Percentiles rank a stretch among this genome's conserved stretches.
phyloP scores from a whole-genome alignment of 73 alveolate genomes.

The Paramecium primaurelia region DNA sequence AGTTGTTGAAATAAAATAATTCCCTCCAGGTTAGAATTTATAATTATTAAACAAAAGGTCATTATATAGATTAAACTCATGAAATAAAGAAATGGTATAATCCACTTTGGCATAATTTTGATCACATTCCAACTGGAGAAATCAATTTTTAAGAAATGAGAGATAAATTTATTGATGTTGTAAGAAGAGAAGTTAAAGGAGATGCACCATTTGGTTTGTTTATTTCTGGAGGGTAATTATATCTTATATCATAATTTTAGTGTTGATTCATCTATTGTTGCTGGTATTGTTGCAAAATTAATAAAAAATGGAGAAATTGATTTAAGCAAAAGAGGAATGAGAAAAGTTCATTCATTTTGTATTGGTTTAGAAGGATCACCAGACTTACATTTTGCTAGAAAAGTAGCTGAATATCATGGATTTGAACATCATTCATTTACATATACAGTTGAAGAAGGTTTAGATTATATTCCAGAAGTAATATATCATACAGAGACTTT shows the following conservation, averaged over 20 bases:
- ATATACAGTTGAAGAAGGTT: constrained; percentile 82
- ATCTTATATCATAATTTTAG: constrained; percentile 53
- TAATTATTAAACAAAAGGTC: constrained; percentile 1
- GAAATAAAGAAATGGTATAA: constrained; percentile 47
- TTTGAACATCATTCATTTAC: constrained; percentile 80
- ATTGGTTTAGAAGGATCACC: constrained; percentile 85
- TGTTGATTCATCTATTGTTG: constrained; percentile 65
- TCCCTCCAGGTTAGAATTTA: constrained; percentile 66
- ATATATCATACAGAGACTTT: constrained; percentile 84
- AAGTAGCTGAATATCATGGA: constrained; percentile 77
- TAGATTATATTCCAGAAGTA: constrained; percentile 81
- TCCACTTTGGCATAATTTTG: constrained; percentile 61
- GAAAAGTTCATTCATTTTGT: constrained; percentile 72
- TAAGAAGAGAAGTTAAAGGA: constrained; percentile 59
- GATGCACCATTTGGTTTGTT: constrained; percentile 83
- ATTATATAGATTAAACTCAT: constrained; percentile 11
- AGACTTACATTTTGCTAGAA: constrained; percentile 67
- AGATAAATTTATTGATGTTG: constrained; percentile 62
- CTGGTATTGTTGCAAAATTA: constrained; percentile 64
- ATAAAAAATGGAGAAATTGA: constrained; percentile 54
- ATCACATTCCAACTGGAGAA: constrained; percentile 47
- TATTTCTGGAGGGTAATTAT: constrained; percentile 54
- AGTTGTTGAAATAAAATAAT: constrained; percentile 56
- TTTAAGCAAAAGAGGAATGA: constrained; percentile 51
- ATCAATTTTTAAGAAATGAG: constrained; percentile 57